A percentile compares a stretch with the other conserved stretches of the same genome.
Evolutionary conservation across 106 monocot species (phyloP).

Genomic region (Vanilla planifolia): DNA sequence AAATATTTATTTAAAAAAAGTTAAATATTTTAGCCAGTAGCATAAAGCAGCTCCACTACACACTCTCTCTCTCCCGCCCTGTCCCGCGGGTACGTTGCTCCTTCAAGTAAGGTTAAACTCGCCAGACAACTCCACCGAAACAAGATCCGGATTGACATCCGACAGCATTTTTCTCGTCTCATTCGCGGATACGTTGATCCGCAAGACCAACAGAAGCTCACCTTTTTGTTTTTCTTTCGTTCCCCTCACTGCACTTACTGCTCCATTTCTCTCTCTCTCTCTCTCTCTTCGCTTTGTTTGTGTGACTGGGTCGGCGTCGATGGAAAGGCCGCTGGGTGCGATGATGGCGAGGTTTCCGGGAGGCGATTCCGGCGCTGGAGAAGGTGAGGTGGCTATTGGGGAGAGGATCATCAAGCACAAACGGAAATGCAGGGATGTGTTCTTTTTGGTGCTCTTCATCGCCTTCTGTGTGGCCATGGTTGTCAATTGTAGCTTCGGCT

Average conservation of each 20-base stretch:
- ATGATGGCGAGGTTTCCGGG: slow-evolving; percentile 56
- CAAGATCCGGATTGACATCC: neutral
- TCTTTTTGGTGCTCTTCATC: slow-evolving; percentile 52
- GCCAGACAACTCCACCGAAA: neutral
- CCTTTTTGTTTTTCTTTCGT: neutral
- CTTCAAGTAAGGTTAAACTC: neutral
- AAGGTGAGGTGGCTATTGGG: slow-evolving; percentile 11
- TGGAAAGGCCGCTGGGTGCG: slow-evolving; percentile 20
- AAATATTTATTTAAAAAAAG: too few relatives aligned
- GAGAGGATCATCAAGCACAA: slow-evolving; percentile 45
- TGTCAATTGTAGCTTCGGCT: slow-evolving; percentile 70
- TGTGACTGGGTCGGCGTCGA: neutral
- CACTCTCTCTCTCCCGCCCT: neutral
- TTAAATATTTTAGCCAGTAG: too few relatives aligned
- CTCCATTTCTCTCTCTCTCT: slow-evolving; percentile 7
- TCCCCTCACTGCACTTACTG: neutral
- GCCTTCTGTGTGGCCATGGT: slow-evolving; percentile 79
- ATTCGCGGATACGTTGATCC: neutral
- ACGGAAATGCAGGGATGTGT: slow-evolving; percentile 63
- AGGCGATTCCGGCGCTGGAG: slow-evolving; percentile 4
- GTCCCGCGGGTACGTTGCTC: neutral
- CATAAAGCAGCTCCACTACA: too few relatives aligned
- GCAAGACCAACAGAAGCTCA: neutral
- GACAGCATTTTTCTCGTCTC: neutral
- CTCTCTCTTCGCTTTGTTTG: slow-evolving; percentile 2